These are phyloP conservation scores for Mycena maculata DNA, from an alignment of 768 basidiomycete genomes.

Conservation along the genomic window DNA sequence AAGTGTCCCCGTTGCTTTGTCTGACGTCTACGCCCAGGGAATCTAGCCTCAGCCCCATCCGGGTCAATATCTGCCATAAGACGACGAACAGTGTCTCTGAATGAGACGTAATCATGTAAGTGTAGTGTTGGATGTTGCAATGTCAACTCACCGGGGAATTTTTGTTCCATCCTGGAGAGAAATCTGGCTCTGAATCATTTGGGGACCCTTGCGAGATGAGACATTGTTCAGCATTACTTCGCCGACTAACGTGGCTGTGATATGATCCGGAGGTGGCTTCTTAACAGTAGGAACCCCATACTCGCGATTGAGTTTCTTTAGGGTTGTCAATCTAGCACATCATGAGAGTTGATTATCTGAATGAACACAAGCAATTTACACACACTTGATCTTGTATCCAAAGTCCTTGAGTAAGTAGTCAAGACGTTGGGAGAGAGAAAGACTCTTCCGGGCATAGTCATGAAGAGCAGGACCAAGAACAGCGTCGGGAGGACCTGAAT, in stretches of 20 bases:
- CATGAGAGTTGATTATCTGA: no score
- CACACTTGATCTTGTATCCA: conserved; percentile 9
- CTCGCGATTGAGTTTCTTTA: no score
- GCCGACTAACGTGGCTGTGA: neutral
- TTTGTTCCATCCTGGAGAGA: neutral
- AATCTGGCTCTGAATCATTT: neutral
- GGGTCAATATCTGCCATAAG: no score
- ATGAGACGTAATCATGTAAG: no score
- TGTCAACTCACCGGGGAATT: no score
- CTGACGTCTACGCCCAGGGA: no score
- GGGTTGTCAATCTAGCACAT: no score
- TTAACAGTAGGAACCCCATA: no score
- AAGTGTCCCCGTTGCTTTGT: no score
- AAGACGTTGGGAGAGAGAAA: neutral
- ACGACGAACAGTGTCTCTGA: neutral
- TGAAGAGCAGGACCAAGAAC: conserved; percentile 6
- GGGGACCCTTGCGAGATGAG: neutral
- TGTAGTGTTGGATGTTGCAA: no score
- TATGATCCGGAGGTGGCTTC: conserved; percentile 8
- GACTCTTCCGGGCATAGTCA: conserved; percentile 7
- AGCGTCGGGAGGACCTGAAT: conserved; percentile 5
- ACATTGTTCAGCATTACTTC: neutral
- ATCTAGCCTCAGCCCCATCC: no score
- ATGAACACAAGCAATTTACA: neutral
- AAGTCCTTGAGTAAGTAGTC: conserved; percentile 21